Evolutionary conservation across 352 stramenopile species (phyloP), one percentile per base, ranked within the genome.

Genomic region (Pythium coloratum): DNA sequence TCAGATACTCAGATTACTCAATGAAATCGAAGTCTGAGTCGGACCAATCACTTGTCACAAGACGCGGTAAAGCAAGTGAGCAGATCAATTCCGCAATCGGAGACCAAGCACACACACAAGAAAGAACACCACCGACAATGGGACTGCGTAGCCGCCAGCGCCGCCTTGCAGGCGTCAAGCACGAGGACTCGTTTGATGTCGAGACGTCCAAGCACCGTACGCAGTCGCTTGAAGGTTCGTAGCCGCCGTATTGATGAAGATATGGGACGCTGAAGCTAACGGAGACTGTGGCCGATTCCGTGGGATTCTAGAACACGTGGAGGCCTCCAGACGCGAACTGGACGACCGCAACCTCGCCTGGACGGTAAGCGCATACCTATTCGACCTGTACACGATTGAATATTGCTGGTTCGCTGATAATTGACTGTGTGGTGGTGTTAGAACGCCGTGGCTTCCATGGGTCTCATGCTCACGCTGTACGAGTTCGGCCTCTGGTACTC

Each of bases 61-160:
- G 16, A 26, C 36, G 16, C 5, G 42, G 42, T 24, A 24, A 24
- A 50, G 42, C 14, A 10, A 50, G 8, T 55, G 24, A 8, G 33
- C 42, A 64, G 20, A 55, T 20, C 55, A 30, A 51, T 59, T 59
- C 34, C 24, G 20, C 36, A 60, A 36, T 66, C 7, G 32, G 30
- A 33, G 18, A 65, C 46, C 7, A n/a, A 49, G 4, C 13, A 58
- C 26, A 57, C 30, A 16, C 33, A 34, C 38, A 50, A 51, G 55
- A 44, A 38, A 53, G 13, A 12, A n/a, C 26, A 34, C 13, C 34
- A 3, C 28, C 9, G 14, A 57, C 3, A 61, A 88, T 88, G 80
- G 77, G 77, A 8, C 72, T 88, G 1, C 76, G 80, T 1, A 86
- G 77, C 53, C 70, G 80, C 33, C 74, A 86, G 57, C 77, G 80